Base-by-base conservation (phyloP, 1,139 yeast genomes). In the Geotrichum carabidarum region DNA sequence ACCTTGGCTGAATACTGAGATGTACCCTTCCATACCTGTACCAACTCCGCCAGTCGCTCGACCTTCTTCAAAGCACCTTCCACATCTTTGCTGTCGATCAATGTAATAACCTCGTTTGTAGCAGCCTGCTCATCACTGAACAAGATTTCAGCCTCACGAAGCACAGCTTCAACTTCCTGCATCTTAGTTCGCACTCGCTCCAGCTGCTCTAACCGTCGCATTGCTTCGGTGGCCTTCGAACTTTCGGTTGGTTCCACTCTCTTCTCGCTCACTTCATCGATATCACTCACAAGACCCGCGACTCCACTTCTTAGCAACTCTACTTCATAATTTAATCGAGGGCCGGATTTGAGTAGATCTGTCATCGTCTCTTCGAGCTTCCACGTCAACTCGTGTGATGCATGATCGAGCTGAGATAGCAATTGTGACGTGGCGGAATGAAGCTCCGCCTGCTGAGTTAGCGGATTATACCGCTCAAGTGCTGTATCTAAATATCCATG, bases 241-340 rank as follows among this genome's bases (percentile, higher is more conserved):
- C 22, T n/a, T 48, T 18, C 42, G 30, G 27, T 22, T 22, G 27
- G 27, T 30, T 18, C 37, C 40, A 32, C 41, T 14, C 14, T 57
- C 9, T 59, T 58, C 3, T 48, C 54, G 1, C 60, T 57, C 1
- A 53, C 62, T 15, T 58, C 61, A 8, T 61, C 62, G 32, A 70
- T 63, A 36, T 62, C 64, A 22, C 37, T 50, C 8, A 55, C 61
- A 17, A 71, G 60, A 11, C 63, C 62, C 8, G 58, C 58, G 9
- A 69, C 64, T 40, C 72, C 74, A 48, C 64, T 62, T 14, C 65
- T 60, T 30, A 71, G 62, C 48, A 70, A 62, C 48, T 70, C 74
- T 17, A 69, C 62, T 55, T 70, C 71, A 58, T 71, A 70, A 44
- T 62, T 64, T 31, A 71, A 60, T n/a, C 71, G 58, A 40, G 66